phyloP scores from a whole-genome alignment of 495 filamentous ascomycete genomes.

The Astrothelium subdiscretum region DNA sequence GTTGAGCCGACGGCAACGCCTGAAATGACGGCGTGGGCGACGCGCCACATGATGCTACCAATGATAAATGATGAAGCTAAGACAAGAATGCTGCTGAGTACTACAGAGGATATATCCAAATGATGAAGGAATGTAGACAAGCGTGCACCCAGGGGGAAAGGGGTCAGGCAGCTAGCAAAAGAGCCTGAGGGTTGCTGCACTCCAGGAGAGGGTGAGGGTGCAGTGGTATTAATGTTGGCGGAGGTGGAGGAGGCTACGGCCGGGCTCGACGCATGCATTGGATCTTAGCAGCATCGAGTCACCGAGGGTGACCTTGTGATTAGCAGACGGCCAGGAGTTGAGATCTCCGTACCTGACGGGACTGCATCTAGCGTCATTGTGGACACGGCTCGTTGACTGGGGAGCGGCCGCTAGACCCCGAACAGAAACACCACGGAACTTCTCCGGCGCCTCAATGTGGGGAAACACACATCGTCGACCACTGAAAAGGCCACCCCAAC shows the following conservation, averaged over 20 bases:
- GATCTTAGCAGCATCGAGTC: background rate
- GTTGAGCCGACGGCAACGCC: background rate
- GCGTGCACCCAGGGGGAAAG: background rate
- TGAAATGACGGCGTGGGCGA: conserved; percentile 1
- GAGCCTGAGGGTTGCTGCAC: background rate
- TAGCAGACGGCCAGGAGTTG: background rate
- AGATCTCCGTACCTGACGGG: background rate
- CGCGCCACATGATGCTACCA: background rate
- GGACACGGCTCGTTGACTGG: background rate
- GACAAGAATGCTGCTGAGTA: background rate
- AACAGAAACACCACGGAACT: background rate
- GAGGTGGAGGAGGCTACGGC: background rate
- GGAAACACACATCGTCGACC: background rate
- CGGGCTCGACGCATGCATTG: background rate
- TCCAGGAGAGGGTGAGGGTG: background rate
- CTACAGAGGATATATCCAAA: background rate
- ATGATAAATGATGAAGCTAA: background rate
- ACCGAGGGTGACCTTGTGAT: background rate
- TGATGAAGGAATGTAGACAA: background rate
- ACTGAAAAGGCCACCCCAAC: background rate
- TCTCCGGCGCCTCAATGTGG: background rate
- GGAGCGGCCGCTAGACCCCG: background rate
- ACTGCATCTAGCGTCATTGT: background rate
- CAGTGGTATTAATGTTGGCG: background rate
- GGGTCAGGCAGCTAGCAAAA: conserved; percentile 2